A percentile compares a stretch with the other conserved stretches of the same genome.
phyloP scores from a whole-genome alignment of 805 yeast species.

The Candida arabinofermentans region DNA sequence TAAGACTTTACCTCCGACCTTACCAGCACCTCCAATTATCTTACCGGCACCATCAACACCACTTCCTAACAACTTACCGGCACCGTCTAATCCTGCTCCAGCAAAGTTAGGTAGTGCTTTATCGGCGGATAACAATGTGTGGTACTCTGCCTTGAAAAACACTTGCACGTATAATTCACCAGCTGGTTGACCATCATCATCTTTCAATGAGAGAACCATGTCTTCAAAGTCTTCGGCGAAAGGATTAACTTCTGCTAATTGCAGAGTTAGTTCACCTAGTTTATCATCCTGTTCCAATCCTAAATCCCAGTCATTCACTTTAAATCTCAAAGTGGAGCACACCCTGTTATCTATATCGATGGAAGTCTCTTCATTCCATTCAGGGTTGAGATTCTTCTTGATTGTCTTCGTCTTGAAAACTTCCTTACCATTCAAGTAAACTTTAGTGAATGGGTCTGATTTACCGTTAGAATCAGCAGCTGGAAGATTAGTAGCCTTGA shows the following conservation, averaged over 20 bases:
- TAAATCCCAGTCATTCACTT: conserved; percentile 87
- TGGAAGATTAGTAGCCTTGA: conserved; percentile 63
- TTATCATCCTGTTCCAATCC: conserved; percentile 83
- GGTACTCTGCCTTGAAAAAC: conserved; percentile 67
- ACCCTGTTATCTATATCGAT: conserved; percentile 58
- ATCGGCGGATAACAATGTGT: conserved; percentile 38
- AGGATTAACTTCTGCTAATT: conserved; percentile 60
- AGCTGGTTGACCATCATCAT: conserved; percentile 48
- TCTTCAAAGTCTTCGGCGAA: conserved; percentile 41
- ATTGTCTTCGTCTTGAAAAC: conserved; percentile 72
- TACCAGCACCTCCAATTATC: conserved; percentile 47
- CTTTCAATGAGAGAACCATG: conserved; percentile 47
- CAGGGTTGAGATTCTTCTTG: conserved; percentile 89
- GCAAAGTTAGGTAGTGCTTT: conserved; percentile 37
- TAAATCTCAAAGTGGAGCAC: conserved; percentile 53
- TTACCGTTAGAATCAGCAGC: conserved; percentile 91
- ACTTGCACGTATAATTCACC: conserved; percentile 63
- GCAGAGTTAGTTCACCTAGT: conserved; percentile 61
- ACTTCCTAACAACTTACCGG: conserved; percentile 41
- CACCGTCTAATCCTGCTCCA: conserved; percentile 41
- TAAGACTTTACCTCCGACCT: conserved; percentile 48
- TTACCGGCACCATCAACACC: conserved; percentile 38
- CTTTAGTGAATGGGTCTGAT: conserved; percentile 84
- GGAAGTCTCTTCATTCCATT: conserved; percentile 70
- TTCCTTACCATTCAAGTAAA: conserved; percentile 60